Conservation (phyloP, 106 monocot species). For the Apostasia ramifera region DNA sequence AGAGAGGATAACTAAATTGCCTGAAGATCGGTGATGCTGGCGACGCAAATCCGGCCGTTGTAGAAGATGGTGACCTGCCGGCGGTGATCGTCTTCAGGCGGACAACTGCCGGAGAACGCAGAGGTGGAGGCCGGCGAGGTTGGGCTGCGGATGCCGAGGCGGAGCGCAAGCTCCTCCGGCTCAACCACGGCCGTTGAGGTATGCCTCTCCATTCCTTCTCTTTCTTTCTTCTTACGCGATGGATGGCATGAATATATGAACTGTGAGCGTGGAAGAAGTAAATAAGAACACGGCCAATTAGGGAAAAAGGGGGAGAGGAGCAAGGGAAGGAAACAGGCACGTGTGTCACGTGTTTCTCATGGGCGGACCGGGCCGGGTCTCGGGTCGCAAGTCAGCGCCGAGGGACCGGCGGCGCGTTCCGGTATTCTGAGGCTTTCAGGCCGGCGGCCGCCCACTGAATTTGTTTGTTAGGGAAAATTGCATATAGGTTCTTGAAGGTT, state of each 20-base stretch:
- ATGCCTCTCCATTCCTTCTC: neutral
- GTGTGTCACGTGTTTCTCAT: neutral
- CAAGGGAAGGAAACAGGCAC: neutral
- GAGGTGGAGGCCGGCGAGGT: neutral
- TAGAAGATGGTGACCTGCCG: conserved; percentile 20
- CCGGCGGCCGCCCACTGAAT: too few species aligned
- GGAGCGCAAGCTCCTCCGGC: neutral
- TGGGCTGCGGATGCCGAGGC: neutral
- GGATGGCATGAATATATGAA: neutral
- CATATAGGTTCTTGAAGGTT: too few species aligned
- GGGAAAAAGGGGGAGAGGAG: too few species aligned
- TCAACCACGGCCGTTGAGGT: neutral
- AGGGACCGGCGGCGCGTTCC: too few species aligned
- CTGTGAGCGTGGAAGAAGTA: neutral
- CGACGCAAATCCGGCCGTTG: conserved; percentile 12
- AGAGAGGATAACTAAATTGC: neutral
- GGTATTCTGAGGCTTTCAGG: too few species aligned
- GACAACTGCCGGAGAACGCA: neutral
- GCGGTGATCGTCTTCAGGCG: neutral
- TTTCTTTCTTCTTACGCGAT: neutral
- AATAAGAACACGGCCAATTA: neutral
- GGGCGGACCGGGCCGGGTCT: neutral
- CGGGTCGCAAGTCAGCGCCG: neutral
- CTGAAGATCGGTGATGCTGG: conserved; percentile 20
- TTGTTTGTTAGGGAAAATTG: too few species aligned